Evolutionary conservation across 352 stramenopile genomes (phyloP), one percentile per base, ranked within the genome.

Genomic region (Heterotrichella gracilis): DNA sequence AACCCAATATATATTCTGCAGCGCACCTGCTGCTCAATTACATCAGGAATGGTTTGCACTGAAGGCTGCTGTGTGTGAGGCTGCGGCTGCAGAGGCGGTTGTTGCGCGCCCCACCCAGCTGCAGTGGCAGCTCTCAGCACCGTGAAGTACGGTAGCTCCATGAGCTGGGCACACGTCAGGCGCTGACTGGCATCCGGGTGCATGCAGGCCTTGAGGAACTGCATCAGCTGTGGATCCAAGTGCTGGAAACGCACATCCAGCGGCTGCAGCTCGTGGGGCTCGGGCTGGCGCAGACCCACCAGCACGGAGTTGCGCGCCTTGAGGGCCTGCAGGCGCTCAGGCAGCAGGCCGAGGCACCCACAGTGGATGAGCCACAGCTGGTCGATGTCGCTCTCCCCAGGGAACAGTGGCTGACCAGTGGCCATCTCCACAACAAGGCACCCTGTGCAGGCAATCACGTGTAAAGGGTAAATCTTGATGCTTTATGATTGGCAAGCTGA

Each of bases 331-430:
- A 75, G 71, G 17, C 78, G 82, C 0, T 88, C 87, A 17, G 69
- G 14, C 3, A 72, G 23, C 22, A 79, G 79, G 0, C 86, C 87
- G 0, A 85, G 94, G 64, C 93, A 76, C 69, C 94, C 85, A n/a
- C n/a, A n/a, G 25, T 95, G 76, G 66, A 96, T 94, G 64, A 87
- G 88, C 76, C 94, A 86, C 4, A 96, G 74, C 72, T 95, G 88
- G 75, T 93, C 93, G 83, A 95, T 93, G 3, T 87, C 94, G 0
- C 82, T 93, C 3, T 85, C 90, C 0, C 89, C 89, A 0, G 87
- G 86, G 70, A 96, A 94, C 1, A 90, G 80, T 9, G 89, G 88
- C 20, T 84, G 78, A 20, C 85, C 84, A 0, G 79, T 84, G 20
- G 85, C 78, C 84, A 94, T 93, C 76, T 95, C 87, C 3, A 25